Evolutionary conservation across 306 rosid species (phyloP).

Genomic region (Oxytropis ochrocephala): DNA sequence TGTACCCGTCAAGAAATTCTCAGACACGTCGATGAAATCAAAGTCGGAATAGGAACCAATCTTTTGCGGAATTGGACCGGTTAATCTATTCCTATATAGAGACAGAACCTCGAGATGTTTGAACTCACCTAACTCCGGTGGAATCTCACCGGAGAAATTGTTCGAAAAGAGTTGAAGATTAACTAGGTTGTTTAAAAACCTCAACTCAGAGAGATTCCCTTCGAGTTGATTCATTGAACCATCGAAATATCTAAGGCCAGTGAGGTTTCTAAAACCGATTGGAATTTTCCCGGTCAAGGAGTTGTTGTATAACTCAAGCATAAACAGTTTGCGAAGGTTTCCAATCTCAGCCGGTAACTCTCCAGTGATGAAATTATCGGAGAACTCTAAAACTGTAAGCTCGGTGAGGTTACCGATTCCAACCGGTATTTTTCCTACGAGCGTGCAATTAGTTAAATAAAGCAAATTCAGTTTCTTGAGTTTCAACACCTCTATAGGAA

Average conservation of each 20-base stretch:
- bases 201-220: conserved; percentile 52
- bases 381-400: conserved; percentile 50
- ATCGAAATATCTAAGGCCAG: conserved; percentile 37
- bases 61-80: conserved; percentile 64
- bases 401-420: conserved; percentile 57
- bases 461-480: conserved; percentile 54
- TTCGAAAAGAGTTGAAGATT: conserved; percentile 59
- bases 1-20: conserved; percentile 52
- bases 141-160: conserved; percentile 52
- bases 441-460: conserved; percentile 48
- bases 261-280: conserved; percentile 45
- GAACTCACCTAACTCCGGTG: conserved; percentile 48
- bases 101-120: conserved; percentile 45
- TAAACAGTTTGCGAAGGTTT: conserved; percentile 56
- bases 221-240: conserved; percentile 40
- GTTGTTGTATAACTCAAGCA: conserved; percentile 54
- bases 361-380: conserved; percentile 47
- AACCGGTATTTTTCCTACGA: conserved; percentile 51
- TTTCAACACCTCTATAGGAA: conserved; percentile 37
- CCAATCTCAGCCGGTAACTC: conserved; percentile 60
- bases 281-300: conserved; percentile 58
- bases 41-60: conserved; percentile 60
- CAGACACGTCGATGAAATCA: conserved; percentile 64
- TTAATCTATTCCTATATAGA: conserved; percentile 46
- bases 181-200: conserved; percentile 36